Base-by-base conservation (phyloP, 2,329 filamentous ascomycete genomes). In the Microdochium paspali region DNA sequence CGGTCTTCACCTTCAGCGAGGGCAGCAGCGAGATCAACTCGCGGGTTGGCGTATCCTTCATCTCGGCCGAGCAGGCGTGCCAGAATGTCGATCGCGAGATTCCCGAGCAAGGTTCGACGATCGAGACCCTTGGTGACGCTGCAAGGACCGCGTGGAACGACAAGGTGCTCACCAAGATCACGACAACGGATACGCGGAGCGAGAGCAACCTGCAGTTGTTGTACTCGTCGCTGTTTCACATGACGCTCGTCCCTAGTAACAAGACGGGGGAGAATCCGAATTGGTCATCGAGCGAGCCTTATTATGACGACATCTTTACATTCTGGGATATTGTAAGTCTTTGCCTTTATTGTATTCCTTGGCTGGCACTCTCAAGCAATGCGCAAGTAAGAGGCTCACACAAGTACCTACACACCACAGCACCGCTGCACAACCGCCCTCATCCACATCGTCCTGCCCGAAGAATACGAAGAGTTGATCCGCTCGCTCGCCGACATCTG, bases 221-320 rank as follows among this genome's bases (percentile, higher is more conserved):
- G 2, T 88, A 88, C 63, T 78, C 78, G 0, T 81, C 80, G 0
- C 59, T 88, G 28, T 87, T 87, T 56, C 82, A 84, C 54, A 84
- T 84, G 77, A 77, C 80, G 49, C 61, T 87, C 10, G 74, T 86
- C 30, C 83, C 84, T 0, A 82, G 81, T 1, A 85, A 87, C 58
- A 78, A 81, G 51, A 86, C 82, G 0, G 82, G 81, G 0, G 84
- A 87, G 58, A 88, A 87, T 50, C 82, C 83, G 0, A 62, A 72
- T 0, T 87, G 84, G 83, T 59, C 66, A 1, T 82, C 79, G 1
- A 55, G 58, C 0, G 84, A 87, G 59, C 83, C 84, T 2, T 86
- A 85, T 56, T 87, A 84, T 56, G 79, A 85, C 49, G 84, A 87
- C 49, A 77, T 83, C 15, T 86, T 85, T 56, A 87, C 84, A 0